phyloP scores from a whole-genome alignment of 2,329 filamentous ascomycete genomes.

The Ascomycota sp. region DNA sequence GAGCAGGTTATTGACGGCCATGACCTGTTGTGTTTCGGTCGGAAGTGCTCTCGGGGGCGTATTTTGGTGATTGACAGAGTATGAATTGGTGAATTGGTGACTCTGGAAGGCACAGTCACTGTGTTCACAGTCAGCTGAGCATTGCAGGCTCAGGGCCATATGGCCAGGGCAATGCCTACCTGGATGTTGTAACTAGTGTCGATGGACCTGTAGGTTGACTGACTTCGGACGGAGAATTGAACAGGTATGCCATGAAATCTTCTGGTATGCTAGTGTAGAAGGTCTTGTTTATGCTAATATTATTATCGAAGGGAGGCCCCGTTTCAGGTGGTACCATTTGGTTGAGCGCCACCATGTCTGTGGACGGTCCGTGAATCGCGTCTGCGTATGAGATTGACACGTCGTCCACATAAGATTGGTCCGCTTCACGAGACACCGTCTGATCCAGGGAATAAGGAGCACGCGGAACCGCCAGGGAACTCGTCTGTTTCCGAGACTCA shows the following conservation, averaged over 20 bases:
- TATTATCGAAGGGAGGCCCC: constrained; percentile 72
- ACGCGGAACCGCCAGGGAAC: constrained; percentile 41
- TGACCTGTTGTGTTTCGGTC: constrained; percentile 52
- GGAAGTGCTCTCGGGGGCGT: constrained; percentile 34
- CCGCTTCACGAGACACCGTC: constrained; percentile 11
- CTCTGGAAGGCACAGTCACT: constrained; percentile 32
- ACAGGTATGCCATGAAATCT: constrained; percentile 71
- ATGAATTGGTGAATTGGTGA: constrained; percentile 21
- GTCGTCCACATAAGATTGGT: constrained; percentile 16
- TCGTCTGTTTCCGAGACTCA: constrained; percentile 39
- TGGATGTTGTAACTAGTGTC: constrained; percentile 19
- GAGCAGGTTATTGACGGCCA: constrained; percentile 73
- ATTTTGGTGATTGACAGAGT: constrained; percentile 27
- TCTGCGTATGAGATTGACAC: constrained; percentile 24
- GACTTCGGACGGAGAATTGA: constrained; percentile 28
- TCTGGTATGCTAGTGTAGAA: constrained; percentile 69
- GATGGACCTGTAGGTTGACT: constrained; percentile 20
- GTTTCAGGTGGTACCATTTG: constrained; percentile 44
- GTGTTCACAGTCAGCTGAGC: constrained; percentile 6
- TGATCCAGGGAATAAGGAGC: constrained; percentile 27
- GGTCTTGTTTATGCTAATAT: constrained; percentile 60
- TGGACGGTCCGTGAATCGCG: constrained; percentile 20
- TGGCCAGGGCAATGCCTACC: constrained; percentile 17
- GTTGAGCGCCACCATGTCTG: constrained; percentile 39
- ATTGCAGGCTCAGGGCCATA: not conserved